Evolutionary conservation across 257 asterid genomes (phyloP).

Genomic region (Rubia yunnanensis): DNA sequence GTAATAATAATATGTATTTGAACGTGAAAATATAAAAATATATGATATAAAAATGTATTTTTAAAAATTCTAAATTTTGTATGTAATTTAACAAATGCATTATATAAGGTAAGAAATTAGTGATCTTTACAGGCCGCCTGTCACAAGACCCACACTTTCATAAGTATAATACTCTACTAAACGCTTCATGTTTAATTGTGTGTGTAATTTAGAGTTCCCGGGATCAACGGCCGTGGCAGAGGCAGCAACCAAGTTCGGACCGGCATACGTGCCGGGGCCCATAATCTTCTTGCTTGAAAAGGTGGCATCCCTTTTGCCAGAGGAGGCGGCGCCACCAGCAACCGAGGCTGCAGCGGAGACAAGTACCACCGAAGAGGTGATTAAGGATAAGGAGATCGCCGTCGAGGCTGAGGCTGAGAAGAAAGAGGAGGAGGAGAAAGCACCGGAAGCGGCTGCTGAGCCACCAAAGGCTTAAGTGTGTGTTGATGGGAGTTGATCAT

Average conservation of each 20-base stretch:
- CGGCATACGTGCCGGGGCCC: conserved; percentile 63
- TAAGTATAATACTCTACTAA: not conserved
- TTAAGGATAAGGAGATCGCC: conserved; percentile 47
- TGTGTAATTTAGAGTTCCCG: conserved; percentile 49
- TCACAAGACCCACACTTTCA: no score
- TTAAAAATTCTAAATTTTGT: no score
- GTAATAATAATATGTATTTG: no score
- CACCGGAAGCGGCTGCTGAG: conserved; percentile 27
- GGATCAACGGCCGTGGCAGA: conserved; percentile 59
- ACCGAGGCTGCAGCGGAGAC: conserved; percentile 20
- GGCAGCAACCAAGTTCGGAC: conserved; percentile 51
- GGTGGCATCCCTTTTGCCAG: conserved; percentile 40
- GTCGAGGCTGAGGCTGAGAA: conserved; percentile 25
- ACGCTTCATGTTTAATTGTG: not conserved
- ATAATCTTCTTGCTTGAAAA: conserved; percentile 61
- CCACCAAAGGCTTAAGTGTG: conserved; percentile 34
- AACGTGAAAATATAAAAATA: no score
- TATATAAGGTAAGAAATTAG: no score
- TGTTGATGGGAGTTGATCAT: not conserved
- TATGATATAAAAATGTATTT: no score
- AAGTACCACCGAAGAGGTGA: conserved; percentile 16
- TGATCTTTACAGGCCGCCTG: no score
- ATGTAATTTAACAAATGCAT: not conserved
- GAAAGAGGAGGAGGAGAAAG: conserved; percentile 33
- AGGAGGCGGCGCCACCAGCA: conserved; percentile 24